Evolutionary conservation across 2,329 filamentous ascomycete species (phyloP), one percentile per base, ranked within the genome.

Genomic region (Xylaria sp.): DNA sequence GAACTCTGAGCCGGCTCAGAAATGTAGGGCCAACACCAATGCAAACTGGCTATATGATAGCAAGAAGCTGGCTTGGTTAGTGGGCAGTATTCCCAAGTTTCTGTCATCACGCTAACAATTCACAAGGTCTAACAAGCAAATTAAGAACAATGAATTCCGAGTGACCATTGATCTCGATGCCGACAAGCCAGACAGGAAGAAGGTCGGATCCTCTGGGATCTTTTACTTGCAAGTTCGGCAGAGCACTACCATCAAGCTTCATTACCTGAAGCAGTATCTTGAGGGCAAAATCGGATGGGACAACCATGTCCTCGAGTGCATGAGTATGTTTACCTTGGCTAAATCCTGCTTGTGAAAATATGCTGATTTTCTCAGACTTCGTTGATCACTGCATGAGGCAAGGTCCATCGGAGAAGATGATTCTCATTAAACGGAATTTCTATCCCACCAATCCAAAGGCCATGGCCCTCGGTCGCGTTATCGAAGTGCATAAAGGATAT

Each of bases 301-400:
- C 76, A 88, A 87, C 44, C 81, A 85, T 23, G 89, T 95, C 23
- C 85, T 95, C 7, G 92, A 96, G 76, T 90, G 92, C 15, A 88
- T 98, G 79, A 97, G 85, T 88, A 79, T 80, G 42, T 4, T 11
- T 46, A 1, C n/a, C n/a, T 20, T 33, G 33, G 33, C 33, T 6
- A 33, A 33, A 10, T 10, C 33, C 33, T 33, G 33, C 9, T 6
- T 2, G 42, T 28, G 7, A 7, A 11, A 13, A 4, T n/a, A 44
- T 33, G 40, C 53, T 54, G 46, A 60, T 59, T 71, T 48, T 13
- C 15, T 13, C n/a, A 88, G 86, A 92, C 77, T 97, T 97, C 76
- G 83, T 97, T 4, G 96, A 99, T 71, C 96, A 99, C 77, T 83
- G 95, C 7, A 84, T 99, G 64, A 92, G 96, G 4, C 89, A 97